These are phyloP conservation scores for Punctularia strigosozonata DNA, from an alignment of 768 basidiomycete species.

Conservation along the genomic window DNA sequence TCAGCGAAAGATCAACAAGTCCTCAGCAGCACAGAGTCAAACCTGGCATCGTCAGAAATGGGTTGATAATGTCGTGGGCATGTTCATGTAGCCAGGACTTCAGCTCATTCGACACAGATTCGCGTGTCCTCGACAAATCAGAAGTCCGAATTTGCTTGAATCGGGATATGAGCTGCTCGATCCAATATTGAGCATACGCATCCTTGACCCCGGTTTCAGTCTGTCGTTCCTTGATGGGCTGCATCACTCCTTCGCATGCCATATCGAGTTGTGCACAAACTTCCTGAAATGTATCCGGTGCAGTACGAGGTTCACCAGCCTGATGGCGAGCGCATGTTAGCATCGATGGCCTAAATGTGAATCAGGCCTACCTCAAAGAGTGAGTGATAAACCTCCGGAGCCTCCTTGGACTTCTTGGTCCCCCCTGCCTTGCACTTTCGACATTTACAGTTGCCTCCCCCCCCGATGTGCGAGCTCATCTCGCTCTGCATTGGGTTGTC, in stretches of 20 bases:
- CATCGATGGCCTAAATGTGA: background rate
- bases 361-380: background rate
- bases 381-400: background rate
- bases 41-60: background rate
- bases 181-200: constrained; percentile 2
- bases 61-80: background rate
- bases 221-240: background rate
- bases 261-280: constrained; percentile 6
- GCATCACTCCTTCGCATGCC: background rate
- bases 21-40: background rate
- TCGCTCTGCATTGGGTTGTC: constrained; percentile 11
- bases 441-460: constrained; percentile 8
- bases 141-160: constrained; percentile 1
- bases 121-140: constrained; percentile 1
- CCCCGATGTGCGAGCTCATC: constrained; percentile 6
- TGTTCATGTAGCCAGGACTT: constrained; percentile 9
- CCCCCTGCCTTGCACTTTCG: constrained; percentile 4
- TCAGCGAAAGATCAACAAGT: background rate
- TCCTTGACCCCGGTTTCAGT: constrained; percentile 3
- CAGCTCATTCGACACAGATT: constrained; percentile 4
- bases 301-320: background rate
- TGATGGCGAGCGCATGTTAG: background rate
- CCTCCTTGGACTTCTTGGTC: constrained; percentile 2
- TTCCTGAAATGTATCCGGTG: background rate
- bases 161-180: constrained; percentile 2